These are phyloP conservation scores for Macrolepiota dolichaula DNA, from an alignment of 768 basidiomycete species.

Conservation along the genomic window DNA sequence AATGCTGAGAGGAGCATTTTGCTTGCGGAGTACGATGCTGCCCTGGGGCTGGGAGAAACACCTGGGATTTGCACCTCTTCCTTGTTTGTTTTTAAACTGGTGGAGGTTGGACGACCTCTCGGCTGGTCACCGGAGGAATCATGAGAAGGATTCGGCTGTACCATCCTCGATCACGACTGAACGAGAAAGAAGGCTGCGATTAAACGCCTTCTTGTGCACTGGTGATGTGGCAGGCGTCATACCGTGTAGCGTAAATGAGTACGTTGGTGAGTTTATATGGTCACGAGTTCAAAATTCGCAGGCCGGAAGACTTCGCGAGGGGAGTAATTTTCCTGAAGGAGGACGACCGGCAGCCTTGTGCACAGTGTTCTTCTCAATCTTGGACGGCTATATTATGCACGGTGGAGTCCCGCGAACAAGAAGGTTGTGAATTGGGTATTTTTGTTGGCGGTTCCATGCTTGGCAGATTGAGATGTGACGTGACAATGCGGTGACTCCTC, in stretches of 20 bases:
- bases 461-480: too few species aligned
- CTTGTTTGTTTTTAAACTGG: not conserved
- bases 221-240: not conserved
- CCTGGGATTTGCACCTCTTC: too few species aligned
- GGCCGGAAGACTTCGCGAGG: not conserved
- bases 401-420: not conserved
- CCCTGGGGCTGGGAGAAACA: not conserved
- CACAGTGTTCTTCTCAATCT: not conserved
- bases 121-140: not conserved
- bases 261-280: not conserved
- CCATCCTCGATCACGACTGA: not conserved
- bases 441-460: too few species aligned
- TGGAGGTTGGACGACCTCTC: not conserved
- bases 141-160: not conserved
- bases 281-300: not conserved
- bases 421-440: too few species aligned
- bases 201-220: not conserved
- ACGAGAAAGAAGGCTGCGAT: not conserved
- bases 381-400: not conserved
- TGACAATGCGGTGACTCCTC: too few species aligned
- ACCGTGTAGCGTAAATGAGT: too few species aligned
- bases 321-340: not conserved
- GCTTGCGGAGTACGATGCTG: not conserved
- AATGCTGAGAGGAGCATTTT: slow-evolving; percentile 2
- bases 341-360: not conserved